A percentile compares a stretch with the other conserved stretches of the same genome.
phyloP scores from a whole-genome alignment of 129 eudicot species.

The Artemisia tridentata region DNA sequence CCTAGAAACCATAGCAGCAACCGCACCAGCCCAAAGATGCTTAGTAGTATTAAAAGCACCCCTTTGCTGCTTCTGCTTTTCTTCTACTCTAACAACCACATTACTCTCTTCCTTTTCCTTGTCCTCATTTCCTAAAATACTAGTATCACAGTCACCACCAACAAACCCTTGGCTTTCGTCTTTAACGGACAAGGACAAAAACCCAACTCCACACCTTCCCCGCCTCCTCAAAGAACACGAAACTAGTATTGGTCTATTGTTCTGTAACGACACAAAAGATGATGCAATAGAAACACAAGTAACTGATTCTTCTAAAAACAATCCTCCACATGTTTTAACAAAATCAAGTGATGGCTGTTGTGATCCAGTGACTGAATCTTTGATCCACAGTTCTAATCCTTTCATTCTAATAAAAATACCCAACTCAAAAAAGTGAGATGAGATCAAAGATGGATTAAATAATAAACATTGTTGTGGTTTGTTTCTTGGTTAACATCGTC shows the following conservation, averaged over 20 bases:
- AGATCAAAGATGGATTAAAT: conserved; percentile 20
- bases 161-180: conserved; percentile 27
- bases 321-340: conserved; percentile 52
- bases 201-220: conserved; percentile 28
- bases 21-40: conserved; percentile 99
- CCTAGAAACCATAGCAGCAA: conserved; percentile 98
- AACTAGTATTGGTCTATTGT: background rate
- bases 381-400: conserved; percentile 40
- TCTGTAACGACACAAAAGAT: conserved; percentile 41
- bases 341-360: conserved; percentile 20
- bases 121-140: conserved; percentile 33
- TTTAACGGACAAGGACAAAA: conserved; percentile 44
- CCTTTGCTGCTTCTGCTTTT: conserved; percentile 20
- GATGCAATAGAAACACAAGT: conserved; percentile 28
- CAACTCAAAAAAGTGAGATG: conserved; percentile 10
- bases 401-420: conserved; percentile 29
- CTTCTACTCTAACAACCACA: conserved; percentile 13
- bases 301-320: conserved; percentile 63
- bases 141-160: conserved; percentile 15
- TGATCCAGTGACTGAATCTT: conserved; percentile 32
- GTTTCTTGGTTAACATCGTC: background rate
- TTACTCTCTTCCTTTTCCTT: conserved; percentile 27
- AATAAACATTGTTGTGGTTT: background rate
- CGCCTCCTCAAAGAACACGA: conserved; percentile 31
- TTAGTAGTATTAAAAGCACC: conserved; percentile 78